Percentiles rank a stretch among this genome's conserved stretches.
Evolutionary conservation across 352 stramenopile species (phyloP).

Genomic region (Aphanomyces invadans): DNA sequence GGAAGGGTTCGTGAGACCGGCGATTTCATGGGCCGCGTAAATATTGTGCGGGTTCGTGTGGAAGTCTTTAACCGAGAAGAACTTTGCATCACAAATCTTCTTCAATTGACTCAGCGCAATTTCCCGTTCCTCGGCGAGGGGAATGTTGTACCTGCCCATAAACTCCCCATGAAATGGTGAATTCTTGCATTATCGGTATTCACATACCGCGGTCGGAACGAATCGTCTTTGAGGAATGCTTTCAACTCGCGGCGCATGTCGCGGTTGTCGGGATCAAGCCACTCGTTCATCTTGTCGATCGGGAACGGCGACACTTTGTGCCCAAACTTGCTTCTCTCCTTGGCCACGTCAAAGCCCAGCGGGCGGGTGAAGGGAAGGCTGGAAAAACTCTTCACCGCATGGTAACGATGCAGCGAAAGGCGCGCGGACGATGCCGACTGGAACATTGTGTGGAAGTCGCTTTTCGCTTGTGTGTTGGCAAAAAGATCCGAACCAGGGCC

Average conservation of each 20-base stretch:
- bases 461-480: background rate
- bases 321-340: constrained; percentile 23
- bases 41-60: constrained; percentile 25
- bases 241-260: constrained; percentile 16
- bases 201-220: constrained; percentile 11
- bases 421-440: background rate
- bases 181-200: no score
- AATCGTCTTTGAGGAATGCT: constrained; percentile 19
- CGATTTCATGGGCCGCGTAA: constrained; percentile 23
- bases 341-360: constrained; percentile 24
- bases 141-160: constrained; percentile 12
- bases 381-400: background rate
- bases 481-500: background rate
- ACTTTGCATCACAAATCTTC: constrained; percentile 24
- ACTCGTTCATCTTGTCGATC: constrained; percentile 13
- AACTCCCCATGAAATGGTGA: background rate
- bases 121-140: constrained; percentile 22
- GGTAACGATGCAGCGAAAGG: background rate
- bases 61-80: constrained; percentile 26
- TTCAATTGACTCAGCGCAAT: constrained; percentile 21
- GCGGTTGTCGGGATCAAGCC: constrained; percentile 22
- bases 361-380: constrained; percentile 18
- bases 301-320: constrained; percentile 12
- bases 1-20: constrained; percentile 18
- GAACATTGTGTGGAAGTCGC: background rate